Conservation (phyloP, 2,329 filamentous ascomycete genomes). For the Xylaria digitata region DNA sequence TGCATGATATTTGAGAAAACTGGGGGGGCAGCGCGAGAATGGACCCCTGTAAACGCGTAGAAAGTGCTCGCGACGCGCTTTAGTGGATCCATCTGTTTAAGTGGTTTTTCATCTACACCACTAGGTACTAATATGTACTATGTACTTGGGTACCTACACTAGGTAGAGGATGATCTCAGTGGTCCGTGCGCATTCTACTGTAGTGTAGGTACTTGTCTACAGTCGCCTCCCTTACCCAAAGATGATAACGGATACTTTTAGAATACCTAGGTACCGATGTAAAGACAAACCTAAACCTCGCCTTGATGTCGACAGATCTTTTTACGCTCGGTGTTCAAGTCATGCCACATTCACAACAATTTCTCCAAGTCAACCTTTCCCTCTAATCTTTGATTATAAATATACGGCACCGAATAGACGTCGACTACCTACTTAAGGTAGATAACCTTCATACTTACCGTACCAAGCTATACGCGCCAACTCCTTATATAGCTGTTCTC, state of each 20-base stretch:
- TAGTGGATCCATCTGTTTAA: constrained; percentile 27
- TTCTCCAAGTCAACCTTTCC: background rate
- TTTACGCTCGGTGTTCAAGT: background rate
- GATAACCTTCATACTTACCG: background rate
- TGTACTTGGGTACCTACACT: no score
- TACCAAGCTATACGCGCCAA: constrained; percentile 19
- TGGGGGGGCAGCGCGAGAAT: constrained; percentile 31
- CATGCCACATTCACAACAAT: background rate
- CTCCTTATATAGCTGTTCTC: constrained; percentile 15
- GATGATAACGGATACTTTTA: no score
- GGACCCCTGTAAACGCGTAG: constrained; percentile 36
- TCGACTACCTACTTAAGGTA: background rate
- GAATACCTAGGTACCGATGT: no score
- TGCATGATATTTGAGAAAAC: constrained; percentile 9
- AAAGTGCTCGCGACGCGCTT: constrained; percentile 32
- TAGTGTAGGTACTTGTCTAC: no score
- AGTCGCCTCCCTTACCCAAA: no score
- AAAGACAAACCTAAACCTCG: no score
- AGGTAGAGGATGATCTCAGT: background rate
- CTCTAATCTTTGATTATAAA: constrained; percentile 6
- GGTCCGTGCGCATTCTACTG: no score
- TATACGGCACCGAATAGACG: constrained; percentile 2
- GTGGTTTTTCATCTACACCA: constrained; percentile 29
- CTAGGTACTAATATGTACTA: no score
- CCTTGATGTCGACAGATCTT: background rate